Evolutionary conservation across 352 stramenopile species (phyloP), one percentile per base, ranked within the genome.

Genomic region (Globisporangium paddicum): DNA sequence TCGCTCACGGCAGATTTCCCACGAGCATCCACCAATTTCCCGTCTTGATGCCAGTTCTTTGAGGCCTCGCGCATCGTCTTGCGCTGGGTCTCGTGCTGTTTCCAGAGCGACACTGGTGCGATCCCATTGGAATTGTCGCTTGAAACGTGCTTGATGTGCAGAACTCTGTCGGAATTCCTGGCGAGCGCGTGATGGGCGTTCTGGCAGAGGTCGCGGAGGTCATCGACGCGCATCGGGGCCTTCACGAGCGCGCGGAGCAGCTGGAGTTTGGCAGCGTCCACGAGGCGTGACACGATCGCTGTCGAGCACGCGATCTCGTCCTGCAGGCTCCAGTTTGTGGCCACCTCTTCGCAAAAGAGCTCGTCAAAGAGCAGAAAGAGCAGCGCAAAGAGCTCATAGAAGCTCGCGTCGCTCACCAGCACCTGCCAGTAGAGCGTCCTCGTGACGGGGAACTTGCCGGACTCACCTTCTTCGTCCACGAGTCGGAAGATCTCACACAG

Each of bases 311-410:
- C 41, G n/a, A 61, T 55, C 6, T 55, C 30, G 34, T 74, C 67
- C 55, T 64, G 62, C 50, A 81, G 66, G 47, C 64, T 71, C 18
- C 65, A 60, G 16, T 82, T 66, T 6, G 9, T 28, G 7, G 67
- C 70, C 26, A 85, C 67, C 66, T 77, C 62, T 46, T 88, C 77
- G 60, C 77, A 90, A 55, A 76, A 90, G 11, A 82, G 58, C 64
- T 88, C 72, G 52, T 90, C 80, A 46, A 90, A 87, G 23, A 78
- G 68, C 58, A 88, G 53, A 44, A 90, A 82, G 11, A 67, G 67
- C 10, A 90, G 66, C 40, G 77, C 60, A 58, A 89, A 90, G 25
- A 87, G 64, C 50, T 69, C 60, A 35, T 74, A 87, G 55, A 90
- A 86, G 32, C 68, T 76, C 53, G 64, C 48, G 2, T 87, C 76